phyloP scores from a whole-genome alignment of 2,329 filamentous ascomycete genomes.

The Arthrobotrys pseudoclavata region DNA sequence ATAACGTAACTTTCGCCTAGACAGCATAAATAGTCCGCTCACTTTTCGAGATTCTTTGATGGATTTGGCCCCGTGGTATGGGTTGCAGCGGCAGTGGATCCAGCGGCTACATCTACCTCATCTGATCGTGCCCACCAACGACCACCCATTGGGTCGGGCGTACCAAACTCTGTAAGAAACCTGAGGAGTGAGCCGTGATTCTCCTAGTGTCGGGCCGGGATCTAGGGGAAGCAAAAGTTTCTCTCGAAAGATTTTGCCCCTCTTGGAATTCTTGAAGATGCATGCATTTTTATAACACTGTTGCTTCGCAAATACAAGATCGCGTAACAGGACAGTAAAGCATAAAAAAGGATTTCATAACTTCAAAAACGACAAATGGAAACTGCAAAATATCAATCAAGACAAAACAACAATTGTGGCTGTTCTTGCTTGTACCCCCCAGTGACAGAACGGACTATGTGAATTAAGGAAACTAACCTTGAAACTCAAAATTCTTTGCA shows the following conservation, averaged over 20 bases:
- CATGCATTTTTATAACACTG: constrained; percentile 41
- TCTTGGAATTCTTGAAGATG: constrained; percentile 45
- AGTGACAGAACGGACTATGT: constrained; percentile 15
- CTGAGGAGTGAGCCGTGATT: constrained; percentile 60
- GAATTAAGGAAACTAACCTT: constrained; percentile 53
- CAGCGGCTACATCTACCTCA: constrained; percentile 58
- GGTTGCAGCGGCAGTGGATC: constrained; percentile 29
- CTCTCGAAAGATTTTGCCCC: constrained; percentile 53
- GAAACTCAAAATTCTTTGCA: constrained; percentile 58
- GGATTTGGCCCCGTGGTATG: constrained; percentile 20
- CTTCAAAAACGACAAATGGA: constrained; percentile 31
- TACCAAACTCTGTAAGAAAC: constrained; percentile 59
- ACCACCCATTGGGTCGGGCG: constrained; percentile 60
- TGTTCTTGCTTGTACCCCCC: constrained; percentile 38
- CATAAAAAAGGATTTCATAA: constrained; percentile 39
- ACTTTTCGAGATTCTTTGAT: constrained; percentile 21
- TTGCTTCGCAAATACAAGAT: constrained; percentile 55
- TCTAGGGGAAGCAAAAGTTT: constrained; percentile 49
- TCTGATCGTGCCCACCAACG: constrained; percentile 60
- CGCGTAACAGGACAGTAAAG: constrained; percentile 49
- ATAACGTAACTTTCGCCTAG: constrained; percentile 31
- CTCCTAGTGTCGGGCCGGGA: constrained; percentile 22
- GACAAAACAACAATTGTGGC: constrained; percentile 23
- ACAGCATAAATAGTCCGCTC: constrained; percentile 24
- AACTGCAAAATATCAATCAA: constrained; percentile 24